Conservation (phyloP, 2,329 filamentous ascomycete species). For the Trichoderma hamatum region DNA sequence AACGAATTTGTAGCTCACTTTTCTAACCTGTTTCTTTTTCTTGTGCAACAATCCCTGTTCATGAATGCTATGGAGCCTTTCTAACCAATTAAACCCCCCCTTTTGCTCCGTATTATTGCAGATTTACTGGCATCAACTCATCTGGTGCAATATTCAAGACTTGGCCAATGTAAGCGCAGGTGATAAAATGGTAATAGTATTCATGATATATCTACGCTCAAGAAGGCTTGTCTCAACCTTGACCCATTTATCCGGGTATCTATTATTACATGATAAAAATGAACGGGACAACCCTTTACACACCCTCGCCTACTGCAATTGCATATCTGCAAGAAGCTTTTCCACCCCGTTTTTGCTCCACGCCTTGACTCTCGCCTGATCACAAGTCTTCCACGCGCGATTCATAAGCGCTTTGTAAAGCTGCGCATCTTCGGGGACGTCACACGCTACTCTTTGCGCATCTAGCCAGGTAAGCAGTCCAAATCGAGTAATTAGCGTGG, state of each 20-base stretch:
- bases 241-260: background rate
- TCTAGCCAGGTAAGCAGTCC: slow-evolving; percentile 77
- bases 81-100: no score
- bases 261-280: slow-evolving; percentile 1
- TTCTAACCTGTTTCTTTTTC: no score
- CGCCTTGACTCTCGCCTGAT: slow-evolving; percentile 62
- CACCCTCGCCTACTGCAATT: slow-evolving; percentile 22
- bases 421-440: slow-evolving; percentile 47
- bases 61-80: no score
- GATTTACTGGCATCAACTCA: no score
- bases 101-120: no score
- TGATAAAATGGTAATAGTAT: background rate
- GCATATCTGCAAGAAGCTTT: slow-evolving; percentile 34
- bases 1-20: no score
- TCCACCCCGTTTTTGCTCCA: slow-evolving; percentile 65
- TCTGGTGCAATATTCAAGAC: background rate
- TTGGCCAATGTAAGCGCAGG: background rate
- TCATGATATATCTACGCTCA: background rate
- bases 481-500: slow-evolving; percentile 77
- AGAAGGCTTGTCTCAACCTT: background rate
- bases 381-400: slow-evolving; percentile 66
- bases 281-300: slow-evolving; percentile 16
- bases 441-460: slow-evolving; percentile 55
- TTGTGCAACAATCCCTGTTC: no score
- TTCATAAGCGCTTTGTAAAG: slow-evolving; percentile 58